phyloP scores from a whole-genome alignment of 2,329 filamentous ascomycete genomes.

The Hypoxylon sp. region DNA sequence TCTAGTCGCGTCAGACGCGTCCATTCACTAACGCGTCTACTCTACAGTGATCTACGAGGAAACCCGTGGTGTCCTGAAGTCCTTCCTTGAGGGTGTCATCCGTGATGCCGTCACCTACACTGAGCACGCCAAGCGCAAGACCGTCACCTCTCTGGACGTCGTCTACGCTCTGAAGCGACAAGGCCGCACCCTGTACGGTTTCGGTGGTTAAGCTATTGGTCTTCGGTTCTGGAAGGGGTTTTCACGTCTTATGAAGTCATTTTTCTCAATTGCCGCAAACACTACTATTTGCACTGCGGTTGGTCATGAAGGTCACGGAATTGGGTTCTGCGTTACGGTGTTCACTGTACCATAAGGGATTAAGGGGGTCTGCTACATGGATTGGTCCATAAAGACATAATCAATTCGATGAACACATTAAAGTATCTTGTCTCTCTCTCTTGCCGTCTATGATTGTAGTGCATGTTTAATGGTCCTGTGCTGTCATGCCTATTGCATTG shows the following conservation, averaged over 20 bases:
- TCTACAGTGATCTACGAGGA: constrained; percentile 60
- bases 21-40: constrained; percentile 45
- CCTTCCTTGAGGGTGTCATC: constrained; percentile 87
- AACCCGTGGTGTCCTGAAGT: constrained; percentile 86
- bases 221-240: constrained; percentile 41
- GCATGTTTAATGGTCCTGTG: not conserved
- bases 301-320: constrained; percentile 57
- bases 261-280: constrained; percentile 53
- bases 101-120: constrained; percentile 86
- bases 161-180: constrained; percentile 76
- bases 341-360: constrained; percentile 57
- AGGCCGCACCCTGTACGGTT: constrained; percentile 77
- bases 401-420: constrained; percentile 51
- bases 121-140: constrained; percentile 86
- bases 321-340: constrained; percentile 55
- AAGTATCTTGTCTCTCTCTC: not conserved
- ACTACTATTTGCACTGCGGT: constrained; percentile 48
- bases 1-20: constrained; percentile 24
- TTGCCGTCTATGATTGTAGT: not conserved
- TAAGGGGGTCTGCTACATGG: constrained; percentile 49
- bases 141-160: constrained; percentile 75
- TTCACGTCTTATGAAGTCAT: constrained; percentile 57
- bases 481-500: not conserved
- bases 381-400: constrained; percentile 53
- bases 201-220: constrained; percentile 69